These are phyloP conservation scores for Canavalia gladiata DNA, from an alignment of 306 rosid genomes.

Conservation along the genomic window DNA sequence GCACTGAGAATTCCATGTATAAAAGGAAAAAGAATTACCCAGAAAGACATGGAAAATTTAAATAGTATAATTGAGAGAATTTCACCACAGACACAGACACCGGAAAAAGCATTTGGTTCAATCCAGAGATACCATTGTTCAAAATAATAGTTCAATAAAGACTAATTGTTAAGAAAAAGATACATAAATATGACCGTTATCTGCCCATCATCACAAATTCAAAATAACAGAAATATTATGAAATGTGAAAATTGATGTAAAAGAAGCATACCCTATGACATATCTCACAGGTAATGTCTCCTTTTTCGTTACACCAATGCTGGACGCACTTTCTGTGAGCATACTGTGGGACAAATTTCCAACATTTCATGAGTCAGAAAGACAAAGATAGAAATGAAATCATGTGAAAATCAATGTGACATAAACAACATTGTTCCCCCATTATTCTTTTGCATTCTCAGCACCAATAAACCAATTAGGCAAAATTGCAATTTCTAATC, in stretches of 20 bases:
- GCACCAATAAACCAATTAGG: not conserved
- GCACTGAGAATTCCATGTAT: constrained; percentile 55
- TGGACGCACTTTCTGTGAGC: constrained; percentile 96
- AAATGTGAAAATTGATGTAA: not conserved
- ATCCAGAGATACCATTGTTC: not conserved
- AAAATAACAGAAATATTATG: no score
- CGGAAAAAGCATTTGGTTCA: not conserved
- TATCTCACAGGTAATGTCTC: constrained; percentile 88
- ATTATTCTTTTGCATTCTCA: constrained; percentile 5
- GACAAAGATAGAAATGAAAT: not conserved
- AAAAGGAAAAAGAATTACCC: not conserved
- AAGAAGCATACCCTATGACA: constrained; percentile 79
- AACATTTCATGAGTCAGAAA: not conserved
- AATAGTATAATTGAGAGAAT: not conserved
- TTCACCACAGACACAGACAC: not conserved
- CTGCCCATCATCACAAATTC: not conserved
- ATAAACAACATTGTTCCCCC: not conserved
- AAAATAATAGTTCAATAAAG: not conserved
- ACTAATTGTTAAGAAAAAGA: not conserved
- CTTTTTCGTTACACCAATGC: constrained; percentile 95
- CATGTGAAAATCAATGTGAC: not conserved
- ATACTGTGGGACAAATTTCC: constrained; percentile 54
- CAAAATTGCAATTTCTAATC: no score
- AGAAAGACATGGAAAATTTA: constrained; percentile 11
- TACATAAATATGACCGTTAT: not conserved